phyloP scores from a whole-genome alignment of 176 grass and related monocot genomes.

The Poa annua region DNA sequence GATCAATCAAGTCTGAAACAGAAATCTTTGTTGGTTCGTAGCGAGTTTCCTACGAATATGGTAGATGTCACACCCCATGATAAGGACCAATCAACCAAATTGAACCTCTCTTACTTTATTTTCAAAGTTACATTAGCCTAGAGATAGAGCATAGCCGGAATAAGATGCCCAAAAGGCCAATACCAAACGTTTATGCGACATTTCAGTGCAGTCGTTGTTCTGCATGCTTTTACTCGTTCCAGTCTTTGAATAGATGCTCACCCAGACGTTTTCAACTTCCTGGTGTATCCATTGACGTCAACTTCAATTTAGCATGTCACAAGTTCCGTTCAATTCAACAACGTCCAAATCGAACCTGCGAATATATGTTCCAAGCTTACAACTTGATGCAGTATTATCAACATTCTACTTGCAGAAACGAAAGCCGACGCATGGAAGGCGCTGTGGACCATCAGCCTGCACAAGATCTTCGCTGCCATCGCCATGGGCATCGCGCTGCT shows the following conservation, averaged over 20 bases:
- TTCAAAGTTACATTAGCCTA: too few species aligned
- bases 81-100: too few species aligned
- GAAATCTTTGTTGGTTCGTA: too few species aligned
- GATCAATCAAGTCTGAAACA: too few species aligned
- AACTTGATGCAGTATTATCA: not conserved
- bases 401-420: slow-evolving; percentile 57
- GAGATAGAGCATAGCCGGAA: not conserved
- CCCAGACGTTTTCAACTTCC: not conserved
- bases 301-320: not conserved
- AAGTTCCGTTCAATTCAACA: not conserved
- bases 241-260: slow-evolving; percentile 11
- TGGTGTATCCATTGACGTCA: not conserved
- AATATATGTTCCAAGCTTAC: not conserved
- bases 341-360: not conserved
- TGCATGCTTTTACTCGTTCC: slow-evolving; percentile 34
- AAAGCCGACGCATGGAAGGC: slow-evolving; percentile 94
- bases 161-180: not conserved
- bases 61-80: too few species aligned
- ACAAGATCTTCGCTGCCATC: slow-evolving; percentile 95
- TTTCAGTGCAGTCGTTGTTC: slow-evolving; percentile 33
- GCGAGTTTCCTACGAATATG: too few species aligned
- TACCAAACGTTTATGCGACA: too few species aligned
- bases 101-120: too few species aligned
- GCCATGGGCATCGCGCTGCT: slow-evolving; percentile 95
- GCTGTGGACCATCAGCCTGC: slow-evolving; percentile 94